Evolutionary conservation across 371 early-diverging fungal species (phyloP).

Genomic region (Mucor circinelloides): DNA sequence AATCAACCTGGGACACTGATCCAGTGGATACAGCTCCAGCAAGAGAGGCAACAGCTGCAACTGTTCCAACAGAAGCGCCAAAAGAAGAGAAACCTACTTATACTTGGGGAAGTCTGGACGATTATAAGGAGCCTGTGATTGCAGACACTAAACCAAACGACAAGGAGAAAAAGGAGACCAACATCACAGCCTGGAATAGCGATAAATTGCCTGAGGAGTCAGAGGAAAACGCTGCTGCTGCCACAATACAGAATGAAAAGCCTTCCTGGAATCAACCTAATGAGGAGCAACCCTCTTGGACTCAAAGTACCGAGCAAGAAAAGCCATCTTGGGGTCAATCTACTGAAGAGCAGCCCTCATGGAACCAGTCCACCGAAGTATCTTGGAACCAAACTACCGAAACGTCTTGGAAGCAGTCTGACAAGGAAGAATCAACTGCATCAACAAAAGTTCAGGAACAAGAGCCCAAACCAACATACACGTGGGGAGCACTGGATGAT

Average conservation of each 20-base stretch:
- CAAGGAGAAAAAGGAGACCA: too few species aligned
- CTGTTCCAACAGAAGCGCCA: neutral
- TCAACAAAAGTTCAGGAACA: too few species aligned
- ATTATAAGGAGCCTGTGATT: neutral
- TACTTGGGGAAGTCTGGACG: neutral
- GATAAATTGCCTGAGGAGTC: neutral
- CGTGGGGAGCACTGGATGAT: constrained; percentile 5
- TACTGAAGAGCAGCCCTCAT: neutral
- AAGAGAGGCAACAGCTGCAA: neutral
- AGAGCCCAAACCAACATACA: neutral
- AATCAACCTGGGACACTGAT: neutral
- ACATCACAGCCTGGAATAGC: neutral
- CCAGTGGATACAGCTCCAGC: neutral
- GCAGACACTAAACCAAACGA: neutral
- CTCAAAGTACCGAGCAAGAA: too few species aligned
- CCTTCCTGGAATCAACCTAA: neutral
- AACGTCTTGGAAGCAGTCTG: neutral
- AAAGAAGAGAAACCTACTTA: neutral
- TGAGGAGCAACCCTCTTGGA: too few species aligned
- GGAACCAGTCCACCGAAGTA: neutral
- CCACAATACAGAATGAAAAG: too few species aligned
- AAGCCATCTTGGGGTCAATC: too few species aligned
- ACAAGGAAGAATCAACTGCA: too few species aligned
- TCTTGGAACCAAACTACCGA: neutral
- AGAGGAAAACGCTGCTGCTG: too few species aligned